Evolutionary conservation across 805 yeast genomes (phyloP).

Genomic region (Yarrowia phangngaensis): DNA sequence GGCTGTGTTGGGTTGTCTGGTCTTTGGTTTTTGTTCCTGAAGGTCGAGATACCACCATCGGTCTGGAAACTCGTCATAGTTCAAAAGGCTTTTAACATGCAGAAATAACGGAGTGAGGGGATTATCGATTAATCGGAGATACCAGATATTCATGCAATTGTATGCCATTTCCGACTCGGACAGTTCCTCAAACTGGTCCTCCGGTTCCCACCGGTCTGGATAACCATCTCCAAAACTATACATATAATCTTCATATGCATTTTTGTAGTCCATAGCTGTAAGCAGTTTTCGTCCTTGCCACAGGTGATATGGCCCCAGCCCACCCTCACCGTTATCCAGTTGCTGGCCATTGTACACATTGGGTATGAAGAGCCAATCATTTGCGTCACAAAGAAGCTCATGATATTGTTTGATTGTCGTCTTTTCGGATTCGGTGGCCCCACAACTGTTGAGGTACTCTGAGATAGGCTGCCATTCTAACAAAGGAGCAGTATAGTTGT

Average conservation of each 20-base stretch:
- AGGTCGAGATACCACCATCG: conserved; percentile 8
- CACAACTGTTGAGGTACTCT: background rate
- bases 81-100: conserved; percentile 1
- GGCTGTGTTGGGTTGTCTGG: background rate
- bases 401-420: background rate
- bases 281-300: conserved; percentile 3
- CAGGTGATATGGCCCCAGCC: conserved; percentile 9
- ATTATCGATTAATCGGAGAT: conserved; percentile 6
- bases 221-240: conserved; percentile 13
- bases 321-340: conserved; percentile 1
- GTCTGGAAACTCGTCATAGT: conserved; percentile 13
- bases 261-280: background rate
- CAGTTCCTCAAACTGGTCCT: conserved; percentile 1
- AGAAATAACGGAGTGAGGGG: conserved; percentile 4
- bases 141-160: conserved; percentile 17
- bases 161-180: conserved; percentile 6
- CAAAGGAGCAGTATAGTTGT: conserved; percentile 20
- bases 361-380: conserved; percentile 10
- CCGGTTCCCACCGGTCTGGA: conserved; percentile 1
- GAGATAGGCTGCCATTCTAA: background rate
- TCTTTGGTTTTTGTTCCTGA: background rate
- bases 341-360: background rate
- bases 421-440: background rate
- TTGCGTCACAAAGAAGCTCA: background rate
- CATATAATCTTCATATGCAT: background rate